phyloP scores from a whole-genome alignment of 768 basidiomycete genomes.

The Collybiopsis luxurians region DNA sequence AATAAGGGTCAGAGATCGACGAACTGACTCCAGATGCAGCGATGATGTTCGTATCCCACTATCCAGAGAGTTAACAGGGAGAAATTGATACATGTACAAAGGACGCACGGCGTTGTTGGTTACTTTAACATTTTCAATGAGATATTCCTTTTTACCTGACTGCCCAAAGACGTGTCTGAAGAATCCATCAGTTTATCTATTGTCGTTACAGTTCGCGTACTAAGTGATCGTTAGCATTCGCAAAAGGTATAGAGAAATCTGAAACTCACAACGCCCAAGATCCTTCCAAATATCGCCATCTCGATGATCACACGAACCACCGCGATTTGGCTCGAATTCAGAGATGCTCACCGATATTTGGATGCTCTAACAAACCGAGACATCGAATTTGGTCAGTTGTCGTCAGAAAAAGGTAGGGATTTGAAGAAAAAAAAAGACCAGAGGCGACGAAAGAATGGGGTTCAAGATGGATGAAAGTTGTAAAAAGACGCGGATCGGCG shows the following conservation, averaged over 20 bases:
- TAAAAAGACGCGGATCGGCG: too few species aligned
- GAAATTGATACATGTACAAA: too few species aligned
- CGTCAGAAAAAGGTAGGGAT: background rate
- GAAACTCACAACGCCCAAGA: background rate
- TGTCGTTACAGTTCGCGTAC: constrained; percentile 10
- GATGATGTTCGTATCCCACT: constrained; percentile 93
- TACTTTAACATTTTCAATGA: constrained; percentile 80
- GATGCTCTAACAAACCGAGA: constrained; percentile 84
- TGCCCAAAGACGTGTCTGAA: constrained; percentile 90
- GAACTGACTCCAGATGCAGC: constrained; percentile 75
- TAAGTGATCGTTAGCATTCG: too few species aligned
- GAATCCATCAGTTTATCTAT: background rate
- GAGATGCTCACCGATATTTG: constrained; percentile 72
- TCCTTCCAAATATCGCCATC: background rate
- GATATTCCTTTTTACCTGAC: constrained; percentile 78
- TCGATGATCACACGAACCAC: background rate
- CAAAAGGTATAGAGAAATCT: too few species aligned
- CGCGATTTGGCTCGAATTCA: background rate
- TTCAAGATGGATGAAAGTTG: background rate
- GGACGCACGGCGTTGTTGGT: constrained; percentile 62
- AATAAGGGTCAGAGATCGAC: background rate
- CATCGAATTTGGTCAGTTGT: constrained; percentile 38
- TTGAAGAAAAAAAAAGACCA: background rate
- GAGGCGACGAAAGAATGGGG: background rate
- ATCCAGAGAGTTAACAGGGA: too few species aligned